Base-by-base conservation (phyloP, 352 stramenopile species). In the Globisporangium takayamanum region DNA sequence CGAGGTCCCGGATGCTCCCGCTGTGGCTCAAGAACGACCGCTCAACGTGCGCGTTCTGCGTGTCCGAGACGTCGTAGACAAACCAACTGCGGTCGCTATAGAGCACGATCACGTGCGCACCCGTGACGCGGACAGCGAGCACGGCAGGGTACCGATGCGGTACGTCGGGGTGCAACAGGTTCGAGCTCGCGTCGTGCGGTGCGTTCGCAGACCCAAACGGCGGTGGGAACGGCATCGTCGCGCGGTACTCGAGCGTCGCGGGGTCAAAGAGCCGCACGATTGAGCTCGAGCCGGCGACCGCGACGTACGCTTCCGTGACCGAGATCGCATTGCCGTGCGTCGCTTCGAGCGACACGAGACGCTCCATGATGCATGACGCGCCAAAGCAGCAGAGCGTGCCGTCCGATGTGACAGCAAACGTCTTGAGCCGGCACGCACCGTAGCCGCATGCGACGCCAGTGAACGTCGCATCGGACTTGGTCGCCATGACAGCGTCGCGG, bases 11-110 rank as follows among this genome's bases (percentile, higher is more conserved):
- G 49, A 96, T 71, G 28, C 74, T 60, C 46, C 78, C 83, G 48
- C 76, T 89, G 55, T 96, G 87, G 53, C 88, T 89, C 12, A 95
- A 53, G 63, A 96, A 95, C 12, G 85, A 90, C 5, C 79, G 80
- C 37, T 92, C 71, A 6, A 83, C 60, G 16, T 69, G 73, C 0
- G 77, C 57, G 16, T 73, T 64, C 25, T 87, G 69, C n/a, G 63
- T 53, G 42, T 94, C 71, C 4, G 65, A 54, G 16, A 85, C 75
- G 41, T 79, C 73, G 50, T 89, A 93, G 25, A 96, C 80, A 52
- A 93, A 92, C 47, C 96, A 65, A 30, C 76, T 87, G 56, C 78
- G 77, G 53, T 96, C 87, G 33, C 75, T 83, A 62, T 96, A 96
- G 10, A 95, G 60, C 22, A 67, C 74, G 25, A 89, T 63, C 6